Base-by-base conservation (phyloP, 352 stramenopile species). In the Phytophthora vignae region DNA sequence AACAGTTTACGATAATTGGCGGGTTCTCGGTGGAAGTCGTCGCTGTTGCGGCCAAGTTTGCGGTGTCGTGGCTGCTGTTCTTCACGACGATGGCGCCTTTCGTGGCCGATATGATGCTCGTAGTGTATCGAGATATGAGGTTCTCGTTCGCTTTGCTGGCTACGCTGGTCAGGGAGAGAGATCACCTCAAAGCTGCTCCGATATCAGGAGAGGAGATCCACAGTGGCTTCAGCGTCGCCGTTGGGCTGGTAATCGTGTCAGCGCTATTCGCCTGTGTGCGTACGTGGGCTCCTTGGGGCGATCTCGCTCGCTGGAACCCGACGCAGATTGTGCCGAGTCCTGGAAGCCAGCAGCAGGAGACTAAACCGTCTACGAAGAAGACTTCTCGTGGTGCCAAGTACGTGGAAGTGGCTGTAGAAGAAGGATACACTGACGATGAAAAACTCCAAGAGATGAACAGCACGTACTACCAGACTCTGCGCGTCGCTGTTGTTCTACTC, bases 121-220 rank as follows among this genome's bases (percentile, higher is more conserved):
- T 88, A 29, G 64, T 66, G 3, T 71, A 70, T 4, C 75, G 71
- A 4, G 48, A 78, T 21, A 73, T 76, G 55, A 65, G 80, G 19
- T 78, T 84, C 60, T 78, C 74, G 59, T 74, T 81, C 15, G 77
- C 76, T 19, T 75, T 74, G 3, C 27, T 71, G 8, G 36, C 21
- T 8, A 67, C 60, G 29, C 44, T 67, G 22, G n/a, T 67, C 15
- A 49, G 60, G 76, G 57, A 76, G 78, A 42, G 64, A 29, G 8
- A 74, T 40, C 78, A 82, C 48, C 50, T 72, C 4, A 79, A 77
- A 25, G 77, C 68, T 27, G 72, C 61, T 12, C 67, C 69, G 11
- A 77, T 72, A 17, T 71, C 61, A n/a, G 58, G 21, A 9, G 48
- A 84, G 44, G 58, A 76, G 19, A 58, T 85, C 21, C 68, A 72